These are phyloP conservation scores for Lippia alba DNA, from an alignment of 305 asterid species.

Conservation along the genomic window DNA sequence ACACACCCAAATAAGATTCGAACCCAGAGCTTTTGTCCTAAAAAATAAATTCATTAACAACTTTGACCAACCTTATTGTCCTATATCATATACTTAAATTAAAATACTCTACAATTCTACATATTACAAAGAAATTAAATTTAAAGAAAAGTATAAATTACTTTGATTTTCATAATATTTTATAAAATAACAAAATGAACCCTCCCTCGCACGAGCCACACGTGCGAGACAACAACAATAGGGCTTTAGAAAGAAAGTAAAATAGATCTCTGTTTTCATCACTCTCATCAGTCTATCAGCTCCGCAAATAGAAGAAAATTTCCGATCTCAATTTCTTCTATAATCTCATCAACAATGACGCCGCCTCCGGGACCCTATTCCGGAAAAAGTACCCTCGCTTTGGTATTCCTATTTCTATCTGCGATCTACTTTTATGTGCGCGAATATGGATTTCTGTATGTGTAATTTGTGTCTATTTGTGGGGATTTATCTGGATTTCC, in stretches of 20 bases:
- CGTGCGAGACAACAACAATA: slow-evolving; percentile 20
- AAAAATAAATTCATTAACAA: no score
- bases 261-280: background rate
- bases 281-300: slow-evolving; percentile 6
- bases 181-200: no score
- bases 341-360: slow-evolving; percentile 39
- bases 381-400: slow-evolving; percentile 55
- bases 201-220: slow-evolving; percentile 12
- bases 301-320: background rate
- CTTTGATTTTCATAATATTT: no score
- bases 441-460: background rate
- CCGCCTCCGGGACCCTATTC: slow-evolving; percentile 61
- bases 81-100: no score
- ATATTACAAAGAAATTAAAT: no score
- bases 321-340: slow-evolving; percentile 8
- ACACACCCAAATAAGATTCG: no score
- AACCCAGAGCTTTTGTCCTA: no score
- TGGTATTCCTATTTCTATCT: slow-evolving; percentile 36
- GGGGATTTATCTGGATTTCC: slow-evolving; percentile 2
- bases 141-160: no score
- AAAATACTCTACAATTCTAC: no score
- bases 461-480: slow-evolving; percentile 10
- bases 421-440: slow-evolving; percentile 25
- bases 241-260: slow-evolving; percentile 1
- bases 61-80: no score